phyloP scores from a whole-genome alignment of 257 asterid species.

The Salvia miltiorrhiza region DNA sequence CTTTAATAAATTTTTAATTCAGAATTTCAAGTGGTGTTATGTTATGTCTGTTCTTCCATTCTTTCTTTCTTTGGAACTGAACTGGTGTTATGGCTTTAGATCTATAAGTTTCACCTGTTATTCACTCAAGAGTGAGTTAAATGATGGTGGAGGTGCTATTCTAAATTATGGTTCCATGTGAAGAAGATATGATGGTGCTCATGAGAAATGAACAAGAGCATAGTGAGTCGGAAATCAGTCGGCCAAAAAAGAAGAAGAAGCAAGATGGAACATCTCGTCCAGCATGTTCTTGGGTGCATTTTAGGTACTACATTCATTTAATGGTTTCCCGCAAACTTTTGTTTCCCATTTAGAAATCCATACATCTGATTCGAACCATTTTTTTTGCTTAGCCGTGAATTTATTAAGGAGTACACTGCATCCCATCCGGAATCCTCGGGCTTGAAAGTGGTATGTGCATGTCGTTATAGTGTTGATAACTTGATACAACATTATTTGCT shows the following conservation, averaged over 20 bases:
- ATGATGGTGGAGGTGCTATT: slow-evolving; percentile 19
- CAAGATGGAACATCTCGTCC: slow-evolving; percentile 78
- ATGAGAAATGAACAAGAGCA: slow-evolving; percentile 62
- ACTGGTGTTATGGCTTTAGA: not conserved
- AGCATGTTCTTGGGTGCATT: slow-evolving; percentile 99
- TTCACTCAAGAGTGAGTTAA: not conserved
- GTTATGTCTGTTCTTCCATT: not conserved
- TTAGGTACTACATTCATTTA: slow-evolving; percentile 52
- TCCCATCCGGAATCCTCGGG: slow-evolving; percentile 97
- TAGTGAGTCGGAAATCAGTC: slow-evolving; percentile 61
- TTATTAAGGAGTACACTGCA: slow-evolving; percentile 90
- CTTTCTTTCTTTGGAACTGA: not conserved
- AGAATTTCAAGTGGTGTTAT: not conserved
- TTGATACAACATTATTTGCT: slow-evolving; percentile 1
- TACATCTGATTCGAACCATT: slow-evolving; percentile 22
- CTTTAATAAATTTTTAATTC: not conserved
- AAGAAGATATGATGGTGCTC: slow-evolving; percentile 47
- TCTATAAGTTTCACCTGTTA: not conserved
- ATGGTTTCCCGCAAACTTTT: not conserved
- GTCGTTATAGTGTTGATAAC: slow-evolving; percentile 13
- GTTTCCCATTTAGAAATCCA: not conserved
- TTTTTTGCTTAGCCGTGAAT: slow-evolving; percentile 63
- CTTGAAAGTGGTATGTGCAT: slow-evolving; percentile 66
- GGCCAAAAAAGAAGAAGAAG: slow-evolving; percentile 78
- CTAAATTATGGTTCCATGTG: slow-evolving; percentile 53